Conservation (phyloP, 1,284 basidiomycete genomes). For the Farysia itapuensis region DNA sequence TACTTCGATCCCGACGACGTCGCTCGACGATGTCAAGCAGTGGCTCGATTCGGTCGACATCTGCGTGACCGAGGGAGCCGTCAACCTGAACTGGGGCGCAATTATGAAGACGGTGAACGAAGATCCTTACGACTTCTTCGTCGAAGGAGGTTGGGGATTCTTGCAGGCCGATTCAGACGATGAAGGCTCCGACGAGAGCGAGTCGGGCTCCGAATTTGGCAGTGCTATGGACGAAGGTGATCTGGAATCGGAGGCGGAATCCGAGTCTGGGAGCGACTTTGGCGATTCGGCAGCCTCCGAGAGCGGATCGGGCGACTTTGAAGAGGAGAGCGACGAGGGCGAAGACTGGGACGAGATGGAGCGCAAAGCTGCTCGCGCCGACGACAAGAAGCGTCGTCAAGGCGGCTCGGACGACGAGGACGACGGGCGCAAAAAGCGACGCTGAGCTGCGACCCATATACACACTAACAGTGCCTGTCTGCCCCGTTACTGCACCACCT, state of each 20-base stretch:
- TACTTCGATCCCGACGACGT: conserved; percentile 52
- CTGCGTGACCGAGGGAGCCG: conserved; percentile 89
- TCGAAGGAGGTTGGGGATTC: conserved; percentile 92
- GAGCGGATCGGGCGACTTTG: conserved; percentile 69
- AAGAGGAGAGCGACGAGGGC: conserved; percentile 65
- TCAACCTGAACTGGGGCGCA: conserved; percentile 96
- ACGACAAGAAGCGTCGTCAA: conserved; percentile 48
- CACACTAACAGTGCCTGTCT: too few species aligned
- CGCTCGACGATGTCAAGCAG: conserved; percentile 58
- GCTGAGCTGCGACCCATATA: too few species aligned
- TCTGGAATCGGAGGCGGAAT: conserved; percentile 50
- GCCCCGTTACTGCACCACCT: too few species aligned
- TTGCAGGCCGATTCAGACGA: conserved; percentile 62
- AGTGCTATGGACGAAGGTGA: conserved; percentile 57
- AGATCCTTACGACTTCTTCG: conserved; percentile 90
- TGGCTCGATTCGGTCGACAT: conserved; percentile 96
- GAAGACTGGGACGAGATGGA: conserved; percentile 96
- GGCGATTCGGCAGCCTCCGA: conserved; percentile 53
- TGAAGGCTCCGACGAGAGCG: conserved; percentile 35
- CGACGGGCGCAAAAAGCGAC: conserved; percentile 24
- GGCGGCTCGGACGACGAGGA: conserved; percentile 45
- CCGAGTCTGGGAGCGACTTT: conserved; percentile 55
- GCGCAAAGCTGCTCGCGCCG: conserved; percentile 65
- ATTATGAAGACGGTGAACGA: conserved; percentile 67
- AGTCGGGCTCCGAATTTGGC: conserved; percentile 56